These are phyloP conservation scores for Sphagnum magellanicum DNA, from an alignment of 228 moss, liverwort and hornwort species.

Conservation along the genomic window DNA sequence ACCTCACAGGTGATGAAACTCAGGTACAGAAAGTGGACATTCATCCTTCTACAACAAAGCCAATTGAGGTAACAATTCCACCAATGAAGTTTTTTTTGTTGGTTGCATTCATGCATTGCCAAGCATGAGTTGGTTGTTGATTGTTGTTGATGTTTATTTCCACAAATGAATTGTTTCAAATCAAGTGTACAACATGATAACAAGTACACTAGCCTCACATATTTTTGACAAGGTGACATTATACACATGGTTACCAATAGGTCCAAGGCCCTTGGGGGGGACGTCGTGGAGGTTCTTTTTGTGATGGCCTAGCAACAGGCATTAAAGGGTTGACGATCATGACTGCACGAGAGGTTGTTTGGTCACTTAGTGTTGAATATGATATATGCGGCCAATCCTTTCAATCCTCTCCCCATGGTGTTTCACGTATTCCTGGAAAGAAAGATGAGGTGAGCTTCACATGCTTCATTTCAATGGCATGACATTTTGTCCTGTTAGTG, in stretches of 20 bases:
- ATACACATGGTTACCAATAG: conserved; percentile 1
- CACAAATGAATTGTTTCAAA: too few relatives aligned
- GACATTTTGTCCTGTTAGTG: background rate
- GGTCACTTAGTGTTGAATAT: conserved; percentile 3
- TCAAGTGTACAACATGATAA: too few relatives aligned
- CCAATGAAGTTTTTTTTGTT: too few relatives aligned
- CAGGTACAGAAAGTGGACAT: too few relatives aligned
- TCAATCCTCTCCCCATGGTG: background rate
- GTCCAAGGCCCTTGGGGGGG: conserved; percentile 23
- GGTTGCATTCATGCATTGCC: too few relatives aligned
- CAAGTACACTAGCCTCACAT: too few relatives aligned
- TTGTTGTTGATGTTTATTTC: too few relatives aligned
- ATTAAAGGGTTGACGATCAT: conserved; percentile 12
- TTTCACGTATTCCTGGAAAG: background rate
- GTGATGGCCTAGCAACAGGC: conserved; percentile 11
- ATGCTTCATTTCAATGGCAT: background rate
- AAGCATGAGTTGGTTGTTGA: too few relatives aligned
- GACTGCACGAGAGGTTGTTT: background rate
- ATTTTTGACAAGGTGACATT: too few relatives aligned
- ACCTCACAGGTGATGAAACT: too few relatives aligned
- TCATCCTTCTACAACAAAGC: too few relatives aligned
- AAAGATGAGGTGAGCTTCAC: background rate
- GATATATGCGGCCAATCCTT: conserved; percentile 2
- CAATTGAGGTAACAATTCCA: too few relatives aligned
- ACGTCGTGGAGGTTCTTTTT: conserved; percentile 8